Evolutionary conservation across 495 filamentous ascomycete genomes (phyloP), one percentile per base, ranked within the genome.

Genomic region (Annulohypoxylon moriforme): DNA sequence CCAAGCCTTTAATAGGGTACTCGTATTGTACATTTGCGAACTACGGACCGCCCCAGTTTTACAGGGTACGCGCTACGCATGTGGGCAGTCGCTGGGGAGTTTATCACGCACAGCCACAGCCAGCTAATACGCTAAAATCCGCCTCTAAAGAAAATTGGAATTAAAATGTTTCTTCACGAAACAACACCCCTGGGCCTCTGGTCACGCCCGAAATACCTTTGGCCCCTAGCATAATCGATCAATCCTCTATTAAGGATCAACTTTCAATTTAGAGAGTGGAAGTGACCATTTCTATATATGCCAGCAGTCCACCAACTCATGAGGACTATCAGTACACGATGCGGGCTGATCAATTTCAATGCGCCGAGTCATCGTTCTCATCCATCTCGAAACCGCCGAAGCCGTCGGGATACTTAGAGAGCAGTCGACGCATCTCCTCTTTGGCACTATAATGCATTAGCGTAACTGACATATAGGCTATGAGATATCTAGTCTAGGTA

Each of bases 1-100:
- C 59, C 22, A 63, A 64, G 59, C 18, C 44, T 69, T 34, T 36
- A 59, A 18, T 58, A 5, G 4, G 27, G 29, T 50, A 50, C 42
- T 58, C 52, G 50, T 63, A 63, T 63, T 63, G 52, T 33, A 64
- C 60, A 33, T 57, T 56, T 27, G 36, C 8, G 33, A 57, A 16
- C 50, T 29, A 55, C 20, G 29, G 29, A 57, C 22, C 46, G 46
- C 46, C 22, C 46, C 46, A 49, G 20, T 49, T 49, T 25, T 25
- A 44, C 16, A 1, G 40, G 40, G 40, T 44, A 44, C 40, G 40
- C 40, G 16, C 40, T 44, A 29, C 27, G 27, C 27, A 29, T 29
- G 6, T 29, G n/a, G n/a, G 40, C 40, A 44, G n/a, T 18, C 8
- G n/a, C 40, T 13, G 40, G 44, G 44, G 16, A 52, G 8, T 18